These are phyloP conservation scores for Narthecium ossifragum DNA, from an alignment of 106 monocot genomes.

Conservation along the genomic window DNA sequence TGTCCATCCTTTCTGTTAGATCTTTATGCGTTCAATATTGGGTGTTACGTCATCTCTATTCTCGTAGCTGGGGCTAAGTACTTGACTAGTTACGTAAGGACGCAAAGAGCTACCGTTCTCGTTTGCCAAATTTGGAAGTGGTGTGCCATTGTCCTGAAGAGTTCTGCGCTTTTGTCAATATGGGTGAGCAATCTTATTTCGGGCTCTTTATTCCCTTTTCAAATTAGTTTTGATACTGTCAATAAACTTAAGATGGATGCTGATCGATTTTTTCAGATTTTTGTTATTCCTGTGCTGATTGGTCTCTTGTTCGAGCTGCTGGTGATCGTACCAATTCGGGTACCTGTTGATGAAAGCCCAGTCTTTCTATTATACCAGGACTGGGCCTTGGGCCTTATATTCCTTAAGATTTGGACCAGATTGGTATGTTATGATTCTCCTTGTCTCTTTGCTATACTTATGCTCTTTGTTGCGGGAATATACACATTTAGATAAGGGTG, in stretches of 20 bases:
- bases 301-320: constrained; percentile 93
- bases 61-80: constrained; percentile 65
- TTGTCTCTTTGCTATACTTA: too few relatives aligned
- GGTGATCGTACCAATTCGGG: constrained; percentile 93
- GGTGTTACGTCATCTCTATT: constrained; percentile 84
- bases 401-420: constrained; percentile 95
- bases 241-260: too few relatives aligned
- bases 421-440: constrained; percentile 66
- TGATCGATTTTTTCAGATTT: constrained; percentile 34
- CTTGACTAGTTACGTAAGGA: constrained; percentile 57
- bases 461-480: too few relatives aligned
- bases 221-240: background rate
- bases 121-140: constrained; percentile 71
- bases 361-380: constrained; percentile 97
- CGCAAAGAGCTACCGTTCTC: constrained; percentile 40
- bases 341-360: constrained; percentile 94
- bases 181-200: constrained; percentile 48
- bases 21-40: constrained; percentile 95
- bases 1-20: too few relatives aligned
- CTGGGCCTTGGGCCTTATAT: constrained; percentile 93
- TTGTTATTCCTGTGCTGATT: constrained; percentile 93
- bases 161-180: constrained; percentile 76
- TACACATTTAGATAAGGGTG: too few relatives aligned
- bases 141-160: constrained; percentile 81
- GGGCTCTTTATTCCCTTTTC: background rate